Evolutionary conservation across 1,139 yeast species (phyloP).

Genomic region (Kluyveromyces marxianus): DNA sequence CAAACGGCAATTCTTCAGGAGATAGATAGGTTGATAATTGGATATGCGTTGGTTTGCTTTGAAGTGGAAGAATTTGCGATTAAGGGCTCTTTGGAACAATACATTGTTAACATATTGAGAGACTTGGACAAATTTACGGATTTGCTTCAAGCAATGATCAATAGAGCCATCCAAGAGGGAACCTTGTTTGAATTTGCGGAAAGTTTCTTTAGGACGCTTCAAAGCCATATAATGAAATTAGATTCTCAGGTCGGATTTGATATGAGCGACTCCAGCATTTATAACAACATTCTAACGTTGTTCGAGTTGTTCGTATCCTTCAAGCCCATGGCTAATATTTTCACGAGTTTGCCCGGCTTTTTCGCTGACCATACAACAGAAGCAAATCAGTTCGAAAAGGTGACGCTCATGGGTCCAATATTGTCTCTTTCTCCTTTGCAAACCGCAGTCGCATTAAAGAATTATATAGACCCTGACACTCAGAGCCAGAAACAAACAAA

Average conservation of each 20-base stretch:
- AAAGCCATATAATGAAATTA: slow-evolving; percentile 17
- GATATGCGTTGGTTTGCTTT: slow-evolving; percentile 64
- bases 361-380: slow-evolving; percentile 27
- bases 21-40: slow-evolving; percentile 46
- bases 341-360: slow-evolving; percentile 56
- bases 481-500: slow-evolving; percentile 34
- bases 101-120: slow-evolving; percentile 31
- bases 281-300: slow-evolving; percentile 44
- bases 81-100: slow-evolving; percentile 21
- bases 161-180: slow-evolving; percentile 60
- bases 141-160: slow-evolving; percentile 51
- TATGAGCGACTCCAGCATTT: slow-evolving; percentile 41
- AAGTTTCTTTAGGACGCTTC: slow-evolving; percentile 45
- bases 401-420: slow-evolving; percentile 70
- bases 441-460: slow-evolving; percentile 40
- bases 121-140: slow-evolving; percentile 39
- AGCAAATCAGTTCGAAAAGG: slow-evolving; percentile 48
- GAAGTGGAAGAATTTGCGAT: slow-evolving; percentile 39
- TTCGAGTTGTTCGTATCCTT: slow-evolving; percentile 54
- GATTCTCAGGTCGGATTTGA: slow-evolving; percentile 28
- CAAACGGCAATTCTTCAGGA: slow-evolving; percentile 42
- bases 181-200: slow-evolving; percentile 52
- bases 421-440: slow-evolving; percentile 69
- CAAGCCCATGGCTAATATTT: slow-evolving; percentile 54
- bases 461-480: slow-evolving; percentile 39